These are phyloP conservation scores for Suhomyces chickasaworum DNA, from an alignment of 1,139 yeast genomes.

Conservation along the genomic window DNA sequence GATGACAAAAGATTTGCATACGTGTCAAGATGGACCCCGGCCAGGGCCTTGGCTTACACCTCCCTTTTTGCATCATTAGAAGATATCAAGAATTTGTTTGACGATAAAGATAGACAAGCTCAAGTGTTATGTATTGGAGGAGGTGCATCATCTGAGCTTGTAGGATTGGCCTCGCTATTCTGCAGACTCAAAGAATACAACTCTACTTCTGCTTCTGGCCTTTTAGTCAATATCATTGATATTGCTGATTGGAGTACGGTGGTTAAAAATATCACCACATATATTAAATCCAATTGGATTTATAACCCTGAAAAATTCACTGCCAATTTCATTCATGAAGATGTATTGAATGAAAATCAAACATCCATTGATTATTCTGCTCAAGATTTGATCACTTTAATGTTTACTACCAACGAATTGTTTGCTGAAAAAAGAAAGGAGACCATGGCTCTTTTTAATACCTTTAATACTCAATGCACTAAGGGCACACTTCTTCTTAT, in stretches of 20 bases:
- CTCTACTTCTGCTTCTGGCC: constrained; percentile 33
- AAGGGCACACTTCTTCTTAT: constrained; percentile 63
- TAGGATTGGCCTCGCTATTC: constrained; percentile 66
- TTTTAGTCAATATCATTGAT: constrained; percentile 62
- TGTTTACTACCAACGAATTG: constrained; percentile 86
- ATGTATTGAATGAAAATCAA: constrained; percentile 38
- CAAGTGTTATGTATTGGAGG: constrained; percentile 75
- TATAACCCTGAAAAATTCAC: constrained; percentile 40
- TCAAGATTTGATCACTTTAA: constrained; percentile 58
- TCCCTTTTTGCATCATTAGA: constrained; percentile 59
- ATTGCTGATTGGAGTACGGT: constrained; percentile 76
- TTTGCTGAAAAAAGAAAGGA: constrained; percentile 67
- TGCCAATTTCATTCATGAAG: constrained; percentile 52
- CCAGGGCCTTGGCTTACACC: constrained; percentile 73
- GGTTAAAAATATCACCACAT: constrained; percentile 42
- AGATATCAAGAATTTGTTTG: constrained; percentile 42
- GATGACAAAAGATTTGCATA: constrained; percentile 73
- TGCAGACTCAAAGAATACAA: constrained; percentile 47
- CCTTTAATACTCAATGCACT: constrained; percentile 47
- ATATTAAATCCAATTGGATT: constrained; percentile 55
- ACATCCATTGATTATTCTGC: constrained; percentile 19
- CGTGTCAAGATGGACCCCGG: constrained; percentile 83
- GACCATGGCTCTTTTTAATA: constrained; percentile 62
- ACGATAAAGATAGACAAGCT: constrained; percentile 29
- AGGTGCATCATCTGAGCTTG: constrained; percentile 85